A percentile compares a stretch with the other conserved stretches of the same genome.
These are phyloP conservation scores for Starmerella powellii DNA, from an alignment of 805 yeast genomes.

Conservation along the genomic window DNA sequence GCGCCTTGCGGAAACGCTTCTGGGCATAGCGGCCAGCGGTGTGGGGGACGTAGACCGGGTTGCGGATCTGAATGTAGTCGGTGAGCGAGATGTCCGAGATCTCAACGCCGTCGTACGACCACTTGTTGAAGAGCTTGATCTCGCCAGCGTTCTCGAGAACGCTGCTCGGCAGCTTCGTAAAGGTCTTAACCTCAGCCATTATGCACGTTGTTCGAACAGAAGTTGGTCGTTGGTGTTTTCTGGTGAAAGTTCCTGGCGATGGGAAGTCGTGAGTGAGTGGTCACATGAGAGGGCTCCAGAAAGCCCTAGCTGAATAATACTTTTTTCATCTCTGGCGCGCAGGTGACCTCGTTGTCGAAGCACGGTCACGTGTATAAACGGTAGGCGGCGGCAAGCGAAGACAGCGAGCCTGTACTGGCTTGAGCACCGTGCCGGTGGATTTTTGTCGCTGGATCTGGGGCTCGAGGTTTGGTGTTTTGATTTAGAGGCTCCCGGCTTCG, in stretches of 20 bases:
- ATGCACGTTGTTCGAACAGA: constrained; percentile 23
- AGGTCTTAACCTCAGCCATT: constrained; percentile 61
- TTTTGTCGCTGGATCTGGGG: too few relatives aligned
- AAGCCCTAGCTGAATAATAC: background rate
- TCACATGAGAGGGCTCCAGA: constrained; percentile 8
- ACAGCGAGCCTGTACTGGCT: too few relatives aligned
- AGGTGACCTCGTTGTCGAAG: too few relatives aligned
- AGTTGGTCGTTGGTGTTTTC: background rate
- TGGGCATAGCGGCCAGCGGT: constrained; percentile 99
- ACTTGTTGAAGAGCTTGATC: constrained; percentile 98
- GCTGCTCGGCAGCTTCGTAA: constrained; percentile 93
- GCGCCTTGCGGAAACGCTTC: constrained; percentile 99
- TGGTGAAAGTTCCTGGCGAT: constrained; percentile 1
- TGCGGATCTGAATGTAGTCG: constrained; percentile 96
- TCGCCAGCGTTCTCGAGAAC: constrained; percentile 92
- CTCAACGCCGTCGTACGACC: constrained; percentile 97
- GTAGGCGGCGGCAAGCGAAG: too few relatives aligned
- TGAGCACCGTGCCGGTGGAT: too few relatives aligned
- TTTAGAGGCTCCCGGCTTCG: too few relatives aligned
- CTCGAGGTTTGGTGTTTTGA: too few relatives aligned
- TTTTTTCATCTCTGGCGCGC: background rate
- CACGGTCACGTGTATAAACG: too few relatives aligned
- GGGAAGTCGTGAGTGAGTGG: constrained; percentile 9
- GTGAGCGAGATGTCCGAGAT: constrained; percentile 95
- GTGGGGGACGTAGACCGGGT: constrained; percentile 96